Evolutionary conservation across 2,329 filamentous ascomycete species (phyloP), one percentile per base, ranked within the genome.

Genomic region (Fusarium equiseti): DNA sequence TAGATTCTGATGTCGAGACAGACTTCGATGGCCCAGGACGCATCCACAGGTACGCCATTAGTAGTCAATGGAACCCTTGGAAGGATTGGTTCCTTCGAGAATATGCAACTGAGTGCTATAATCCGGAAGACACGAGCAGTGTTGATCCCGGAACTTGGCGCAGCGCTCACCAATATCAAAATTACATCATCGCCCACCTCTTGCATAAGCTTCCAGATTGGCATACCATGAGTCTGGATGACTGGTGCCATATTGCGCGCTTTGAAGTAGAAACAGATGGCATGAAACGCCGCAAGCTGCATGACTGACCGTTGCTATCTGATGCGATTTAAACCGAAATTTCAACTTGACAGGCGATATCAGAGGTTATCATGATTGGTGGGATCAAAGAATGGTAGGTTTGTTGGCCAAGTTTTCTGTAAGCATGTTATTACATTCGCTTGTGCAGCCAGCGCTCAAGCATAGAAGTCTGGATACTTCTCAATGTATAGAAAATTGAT

Each of bases 41-140:
- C 8, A 38, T 68, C 12, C 63, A 68, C n/a, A 44, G 40, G 6
- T 68, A 68, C 22, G 15, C 6, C 15, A 54, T 68, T 11, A 4
- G 20, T 6, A 3, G 7, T 0, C 2, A 8, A 2, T 67, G 55
- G 63, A 45, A 51, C 2, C 63, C 63, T n/a, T 66, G 63, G 63
- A 9, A 16, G 10, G 5, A 5, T 12, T 66, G 49, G 55, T 46
- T 49, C 6, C 7, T 45, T 7, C 40, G 44, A 13, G 8, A 22
- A 5, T 48, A 66, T 32, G 52, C 43, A 6, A 15, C 13, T 40
- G 56, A 12, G 12, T 12, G 31, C 35, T n/a, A 38, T 38, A 24
- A 46, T n/a, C 40, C 18, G 40, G 38, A 7, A 15, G n/a, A 9
- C 11, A n/a, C 7, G 2, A 29, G 35, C 4, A 6, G 9, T 20